These are phyloP conservation scores for Fusarium tupiense DNA, from an alignment of 2,329 filamentous ascomycete species.

Conservation along the genomic window DNA sequence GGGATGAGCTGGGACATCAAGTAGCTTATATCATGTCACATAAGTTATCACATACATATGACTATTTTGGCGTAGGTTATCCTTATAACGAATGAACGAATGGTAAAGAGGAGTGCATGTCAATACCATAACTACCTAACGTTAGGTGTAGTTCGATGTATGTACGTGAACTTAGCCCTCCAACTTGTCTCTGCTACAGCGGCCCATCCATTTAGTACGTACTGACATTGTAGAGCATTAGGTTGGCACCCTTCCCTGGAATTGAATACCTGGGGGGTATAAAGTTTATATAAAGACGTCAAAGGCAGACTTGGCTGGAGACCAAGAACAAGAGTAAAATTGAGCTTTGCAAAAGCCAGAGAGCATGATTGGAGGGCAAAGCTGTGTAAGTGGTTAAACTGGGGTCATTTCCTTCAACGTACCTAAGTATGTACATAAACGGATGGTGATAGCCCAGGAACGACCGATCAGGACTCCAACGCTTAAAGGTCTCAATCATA, in stretches of 20 bases:
- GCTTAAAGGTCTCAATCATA: neutral
- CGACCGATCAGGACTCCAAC: neutral
- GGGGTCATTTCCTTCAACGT: neutral
- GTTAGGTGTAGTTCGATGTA: neutral
- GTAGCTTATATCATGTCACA: neutral
- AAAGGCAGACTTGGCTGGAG: neutral
- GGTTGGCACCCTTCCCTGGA: too few species aligned
- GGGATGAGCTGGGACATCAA: neutral
- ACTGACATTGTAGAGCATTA: neutral
- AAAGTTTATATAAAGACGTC: neutral
- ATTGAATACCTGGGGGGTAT: neutral
- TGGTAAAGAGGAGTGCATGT: neutral
- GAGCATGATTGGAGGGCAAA: neutral
- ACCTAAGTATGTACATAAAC: too few species aligned
- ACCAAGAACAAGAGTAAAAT: neutral
- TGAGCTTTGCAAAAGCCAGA: neutral
- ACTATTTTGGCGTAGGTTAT: neutral
- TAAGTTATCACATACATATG: neutral
- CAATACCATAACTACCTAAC: neutral
- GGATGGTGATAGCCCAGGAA: neutral
- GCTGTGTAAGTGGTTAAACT: conserved; percentile 13
- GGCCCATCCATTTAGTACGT: neutral
- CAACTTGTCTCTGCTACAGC: neutral
- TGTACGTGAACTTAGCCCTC: neutral
- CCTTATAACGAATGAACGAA: neutral